Percentiles rank a stretch among this genome's conserved stretches.
phyloP scores from a whole-genome alignment of 2,329 filamentous ascomycete genomes.

The Thyridium curvatum region DNA sequence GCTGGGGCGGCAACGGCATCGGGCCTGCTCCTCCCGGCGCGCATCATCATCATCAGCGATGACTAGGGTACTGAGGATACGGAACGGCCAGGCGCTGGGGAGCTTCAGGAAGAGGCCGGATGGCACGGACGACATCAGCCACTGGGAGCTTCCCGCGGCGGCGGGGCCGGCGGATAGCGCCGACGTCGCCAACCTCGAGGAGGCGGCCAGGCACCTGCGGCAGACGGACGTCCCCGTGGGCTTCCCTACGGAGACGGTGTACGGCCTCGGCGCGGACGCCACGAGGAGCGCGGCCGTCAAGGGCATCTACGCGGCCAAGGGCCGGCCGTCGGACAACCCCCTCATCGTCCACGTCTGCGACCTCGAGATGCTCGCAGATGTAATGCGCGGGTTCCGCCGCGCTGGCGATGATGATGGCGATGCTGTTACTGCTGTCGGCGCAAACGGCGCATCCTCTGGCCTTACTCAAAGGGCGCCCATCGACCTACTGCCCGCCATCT shows the following conservation, averaged over 20 bases:
- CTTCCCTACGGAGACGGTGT: conserved; percentile 97
- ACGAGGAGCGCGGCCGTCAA: conserved; percentile 76
- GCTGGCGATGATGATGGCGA: not conserved
- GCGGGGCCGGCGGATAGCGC: conserved; percentile 16
- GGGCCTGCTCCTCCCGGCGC: not conserved
- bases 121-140: conserved; percentile 20
- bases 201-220: conserved; percentile 61
- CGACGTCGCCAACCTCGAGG: conserved; percentile 37
- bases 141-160: conserved; percentile 31
- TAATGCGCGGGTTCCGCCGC: not conserved
- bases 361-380: conserved; percentile 56
- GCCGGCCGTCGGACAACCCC: conserved; percentile 87
- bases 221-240: conserved; percentile 71
- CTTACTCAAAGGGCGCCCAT: conserved; percentile 14
- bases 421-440: not conserved
- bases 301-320: conserved; percentile 91
- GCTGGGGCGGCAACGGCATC: too few relatives aligned
- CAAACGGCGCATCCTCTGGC: not conserved
- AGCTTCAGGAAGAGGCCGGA: not conserved
- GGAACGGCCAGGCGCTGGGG: conserved; percentile 3
- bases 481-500: conserved; percentile 62
- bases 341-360: conserved; percentile 90
- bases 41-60: not conserved
- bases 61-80: conserved; percentile 6
- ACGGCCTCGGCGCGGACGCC: conserved; percentile 93